Base-by-base conservation (phyloP, 2,329 filamentous ascomycete genomes). In the Colletotrichum karsti region DNA sequence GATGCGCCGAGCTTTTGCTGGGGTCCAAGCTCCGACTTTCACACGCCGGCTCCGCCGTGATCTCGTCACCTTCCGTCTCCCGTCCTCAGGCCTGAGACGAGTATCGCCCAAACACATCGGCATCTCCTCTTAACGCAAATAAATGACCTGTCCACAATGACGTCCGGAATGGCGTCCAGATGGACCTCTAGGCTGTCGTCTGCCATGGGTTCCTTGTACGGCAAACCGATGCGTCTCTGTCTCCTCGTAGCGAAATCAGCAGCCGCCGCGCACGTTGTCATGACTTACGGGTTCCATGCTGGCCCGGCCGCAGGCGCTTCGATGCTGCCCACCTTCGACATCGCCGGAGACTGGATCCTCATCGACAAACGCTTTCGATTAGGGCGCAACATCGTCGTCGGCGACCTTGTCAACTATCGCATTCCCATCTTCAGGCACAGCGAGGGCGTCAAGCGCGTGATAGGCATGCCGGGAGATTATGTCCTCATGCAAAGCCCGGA, bases 261-360 rank as follows among this genome's bases (percentile, higher is more conserved):
- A 41, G 80, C 83, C 57, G 73, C 84, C 46, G 75, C 77, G 26
- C 88, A 90, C 76, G 76, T 89, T n/a, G 75, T 85, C 67, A 79
- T 77, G 75, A 85, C 88, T 46, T 91, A 96, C 80, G 82, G 89
- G 73, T 88, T 89, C 80, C 15, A 84, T 84, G 70, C 74, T 71
- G 86, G 86, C 20, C 79, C 83, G 4, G 90, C 90, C 15, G 83
- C 84, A 26, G 95, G 95, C 2, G 90, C 94, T 4, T 95, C 92
- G 18, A 98, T 98, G 96, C 87, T 96, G 56, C 95, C 95, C 7
- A 97, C 94, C 0, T 90, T 98, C 69, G 84, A 86, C 24, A 84
- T 90, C 2, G 79, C 84, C 8, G 91, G 90, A 63, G 92, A 95
- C 75, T 90, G 84, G 78, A 84, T 95, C 51, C 78, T 95, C 12